Evolutionary conservation across 2,329 filamentous ascomycete genomes (phyloP).

Genomic region (Xylariaceae sp.): DNA sequence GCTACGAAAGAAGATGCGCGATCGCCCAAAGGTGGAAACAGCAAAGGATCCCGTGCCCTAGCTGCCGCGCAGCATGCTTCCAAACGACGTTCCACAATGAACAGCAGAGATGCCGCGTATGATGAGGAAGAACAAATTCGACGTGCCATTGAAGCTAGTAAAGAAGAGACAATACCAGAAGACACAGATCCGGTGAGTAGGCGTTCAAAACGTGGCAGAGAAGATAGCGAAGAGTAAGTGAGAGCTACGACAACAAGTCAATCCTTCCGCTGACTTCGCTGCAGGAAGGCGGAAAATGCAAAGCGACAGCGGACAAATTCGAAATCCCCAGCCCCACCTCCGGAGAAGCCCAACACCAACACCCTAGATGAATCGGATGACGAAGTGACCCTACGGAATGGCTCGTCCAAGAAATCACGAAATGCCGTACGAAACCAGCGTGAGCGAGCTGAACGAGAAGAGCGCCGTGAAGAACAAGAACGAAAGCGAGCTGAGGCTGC

Average conservation of each 20-base stretch:
- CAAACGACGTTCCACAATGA: constrained; percentile 94
- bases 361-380: constrained; percentile 63
- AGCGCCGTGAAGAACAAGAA: constrained; percentile 72
- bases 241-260: constrained; percentile 4
- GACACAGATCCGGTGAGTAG: constrained; percentile 51
- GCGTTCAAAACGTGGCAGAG: constrained; percentile 76
- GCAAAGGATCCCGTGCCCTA: constrained; percentile 51
- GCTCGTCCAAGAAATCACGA: constrained; percentile 54
- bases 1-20: constrained; percentile 57
- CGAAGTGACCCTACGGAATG: constrained; percentile 60
- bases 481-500: constrained; percentile 67
- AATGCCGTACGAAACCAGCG: constrained; percentile 54
- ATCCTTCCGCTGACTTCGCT: constrained; percentile 25
- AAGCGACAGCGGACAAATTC: constrained; percentile 85
- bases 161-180: constrained; percentile 62
- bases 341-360: constrained; percentile 43
- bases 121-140: constrained; percentile 89
- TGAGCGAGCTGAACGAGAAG: constrained; percentile 63
- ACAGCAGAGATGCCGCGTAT: constrained; percentile 90
- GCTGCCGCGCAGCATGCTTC: constrained; percentile 47
- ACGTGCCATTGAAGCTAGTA: constrained; percentile 91
- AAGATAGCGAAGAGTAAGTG: constrained; percentile 90
- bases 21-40: constrained; percentile 49
- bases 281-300: constrained; percentile 61
- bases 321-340: constrained; percentile 58